Evolutionary conservation across 2,329 filamentous ascomycete genomes (phyloP).

Genomic region (Incumbomyces lentus): DNA sequence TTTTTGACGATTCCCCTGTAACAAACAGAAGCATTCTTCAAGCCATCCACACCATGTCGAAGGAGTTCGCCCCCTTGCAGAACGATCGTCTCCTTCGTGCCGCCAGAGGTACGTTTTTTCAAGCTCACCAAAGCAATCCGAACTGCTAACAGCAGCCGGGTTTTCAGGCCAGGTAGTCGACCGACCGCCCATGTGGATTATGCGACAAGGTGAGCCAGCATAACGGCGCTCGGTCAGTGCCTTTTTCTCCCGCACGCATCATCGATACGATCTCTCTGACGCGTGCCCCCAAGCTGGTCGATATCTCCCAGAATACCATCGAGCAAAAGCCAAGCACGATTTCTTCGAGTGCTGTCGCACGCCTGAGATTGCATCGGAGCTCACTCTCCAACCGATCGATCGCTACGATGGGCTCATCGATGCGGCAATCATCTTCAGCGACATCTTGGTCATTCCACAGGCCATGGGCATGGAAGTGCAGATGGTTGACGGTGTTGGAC

Average conservation of each 20-base stretch:
- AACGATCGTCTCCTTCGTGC: constrained; percentile 89
- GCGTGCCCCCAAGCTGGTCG: constrained; percentile 59
- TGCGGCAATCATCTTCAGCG: constrained; percentile 96
- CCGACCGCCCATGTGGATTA: constrained; percentile 94
- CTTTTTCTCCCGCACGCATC: constrained; percentile 4
- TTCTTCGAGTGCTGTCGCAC: constrained; percentile 97
- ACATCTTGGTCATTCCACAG: constrained; percentile 95
- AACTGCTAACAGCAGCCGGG: background rate
- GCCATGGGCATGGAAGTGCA: constrained; percentile 98
- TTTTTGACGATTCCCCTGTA: too few species aligned
- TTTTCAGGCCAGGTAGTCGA: constrained; percentile 72
- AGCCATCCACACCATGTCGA: constrained; percentile 41
- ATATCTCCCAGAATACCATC: constrained; percentile 95
- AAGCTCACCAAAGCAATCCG: background rate
- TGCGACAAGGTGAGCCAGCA: constrained; percentile 72
- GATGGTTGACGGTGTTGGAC: constrained; percentile 96
- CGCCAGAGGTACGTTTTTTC: constrained; percentile 60
- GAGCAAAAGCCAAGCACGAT: constrained; percentile 80
- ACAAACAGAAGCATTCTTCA: too few species aligned
- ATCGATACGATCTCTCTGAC: background rate
- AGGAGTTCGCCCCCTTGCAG: constrained; percentile 70
- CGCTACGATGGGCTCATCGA: constrained; percentile 85
- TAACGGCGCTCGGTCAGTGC: constrained; percentile 15
- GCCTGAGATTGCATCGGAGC: constrained; percentile 81
- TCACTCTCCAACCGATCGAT: constrained; percentile 91